Percentiles rank a stretch among this genome's conserved stretches.
Evolutionary conservation across 1,284 basidiomycete species (phyloP).

Genomic region (Pseudozyma hubeiensis): DNA sequence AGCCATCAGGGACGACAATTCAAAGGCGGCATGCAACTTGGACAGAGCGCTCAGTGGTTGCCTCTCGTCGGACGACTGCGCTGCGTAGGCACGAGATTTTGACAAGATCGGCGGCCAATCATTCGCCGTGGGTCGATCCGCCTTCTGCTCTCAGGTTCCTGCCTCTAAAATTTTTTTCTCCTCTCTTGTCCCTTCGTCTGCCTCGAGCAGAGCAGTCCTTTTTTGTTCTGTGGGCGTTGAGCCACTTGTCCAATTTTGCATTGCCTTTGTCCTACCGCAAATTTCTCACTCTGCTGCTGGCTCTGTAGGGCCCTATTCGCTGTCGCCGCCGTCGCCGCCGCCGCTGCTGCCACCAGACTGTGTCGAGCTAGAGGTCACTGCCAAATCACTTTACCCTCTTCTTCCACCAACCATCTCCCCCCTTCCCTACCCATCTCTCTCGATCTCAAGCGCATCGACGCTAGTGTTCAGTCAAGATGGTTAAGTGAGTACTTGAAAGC

Average conservation of each 20-base stretch:
- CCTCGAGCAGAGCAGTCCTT: not conserved
- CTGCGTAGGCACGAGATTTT: slow-evolving; percentile 13
- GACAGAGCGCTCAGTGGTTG: not conserved
- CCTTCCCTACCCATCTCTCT: slow-evolving; percentile 38
- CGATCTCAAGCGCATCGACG: slow-evolving; percentile 43
- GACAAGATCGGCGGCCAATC: slow-evolving; percentile 2
- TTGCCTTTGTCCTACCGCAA: slow-evolving; percentile 22
- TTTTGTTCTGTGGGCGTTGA: not conserved
- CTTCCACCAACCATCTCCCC: slow-evolving; percentile 28
- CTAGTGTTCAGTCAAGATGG: slow-evolving; percentile 58
- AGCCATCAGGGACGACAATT: no score
- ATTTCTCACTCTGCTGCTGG: not conserved
- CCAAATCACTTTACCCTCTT: slow-evolving; percentile 15
- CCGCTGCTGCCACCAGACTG: not conserved
- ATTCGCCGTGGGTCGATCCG: slow-evolving; percentile 11
- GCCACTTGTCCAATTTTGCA: slow-evolving; percentile 15
- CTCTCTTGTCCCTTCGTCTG: not conserved
- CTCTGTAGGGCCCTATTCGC: slow-evolving; percentile 1
- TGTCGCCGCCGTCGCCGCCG: slow-evolving; percentile 8
- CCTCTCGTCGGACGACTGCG: not conserved
- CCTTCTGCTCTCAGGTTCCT: not conserved
- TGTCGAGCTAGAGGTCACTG: slow-evolving; percentile 17
- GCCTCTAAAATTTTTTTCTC: slow-evolving; percentile 14
- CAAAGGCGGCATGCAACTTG: no score
- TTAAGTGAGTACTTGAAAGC: slow-evolving; percentile 46